phyloP scores from a whole-genome alignment of 352 stramenopile species.

The Phytophthora fragariaefolia region DNA sequence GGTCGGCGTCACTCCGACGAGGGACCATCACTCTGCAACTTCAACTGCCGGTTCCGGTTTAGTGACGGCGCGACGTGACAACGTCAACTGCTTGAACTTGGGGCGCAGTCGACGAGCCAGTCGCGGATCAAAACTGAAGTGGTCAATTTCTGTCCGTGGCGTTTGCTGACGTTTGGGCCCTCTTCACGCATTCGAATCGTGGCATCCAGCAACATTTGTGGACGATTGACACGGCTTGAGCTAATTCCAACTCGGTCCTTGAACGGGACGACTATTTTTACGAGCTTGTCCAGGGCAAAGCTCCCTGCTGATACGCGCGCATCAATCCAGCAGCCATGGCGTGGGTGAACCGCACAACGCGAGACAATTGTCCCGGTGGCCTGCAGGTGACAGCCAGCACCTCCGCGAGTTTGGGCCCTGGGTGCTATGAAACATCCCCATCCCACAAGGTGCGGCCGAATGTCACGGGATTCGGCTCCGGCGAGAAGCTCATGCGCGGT shows the following conservation, averaged over 20 bases:
- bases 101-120: too few species aligned
- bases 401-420: constrained; percentile 54
- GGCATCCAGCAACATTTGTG: too few species aligned
- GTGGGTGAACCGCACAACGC: constrained; percentile 75
- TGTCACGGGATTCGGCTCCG: constrained; percentile 62
- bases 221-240: too few species aligned
- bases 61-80: neutral
- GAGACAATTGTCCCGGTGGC: constrained; percentile 52
- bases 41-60: neutral
- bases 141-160: too few species aligned
- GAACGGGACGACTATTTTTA: constrained; percentile 28
- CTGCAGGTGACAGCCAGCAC: constrained; percentile 38
- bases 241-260: constrained; percentile 11
- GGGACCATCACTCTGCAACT: constrained; percentile 3
- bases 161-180: too few species aligned
- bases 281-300: neutral
- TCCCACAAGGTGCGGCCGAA: constrained; percentile 54
- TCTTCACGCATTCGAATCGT: too few species aligned
- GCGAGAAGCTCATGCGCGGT: constrained; percentile 54
- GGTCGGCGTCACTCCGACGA: neutral
- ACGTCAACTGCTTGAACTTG: constrained; percentile 1
- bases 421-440: constrained; percentile 64
- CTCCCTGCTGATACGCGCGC: constrained; percentile 1
- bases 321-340: constrained; percentile 45
- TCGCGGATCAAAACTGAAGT: too few species aligned